These are phyloP conservation scores for Kalmusia sp. DNA, from an alignment of 2,329 filamentous ascomycete species.

Conservation along the genomic window DNA sequence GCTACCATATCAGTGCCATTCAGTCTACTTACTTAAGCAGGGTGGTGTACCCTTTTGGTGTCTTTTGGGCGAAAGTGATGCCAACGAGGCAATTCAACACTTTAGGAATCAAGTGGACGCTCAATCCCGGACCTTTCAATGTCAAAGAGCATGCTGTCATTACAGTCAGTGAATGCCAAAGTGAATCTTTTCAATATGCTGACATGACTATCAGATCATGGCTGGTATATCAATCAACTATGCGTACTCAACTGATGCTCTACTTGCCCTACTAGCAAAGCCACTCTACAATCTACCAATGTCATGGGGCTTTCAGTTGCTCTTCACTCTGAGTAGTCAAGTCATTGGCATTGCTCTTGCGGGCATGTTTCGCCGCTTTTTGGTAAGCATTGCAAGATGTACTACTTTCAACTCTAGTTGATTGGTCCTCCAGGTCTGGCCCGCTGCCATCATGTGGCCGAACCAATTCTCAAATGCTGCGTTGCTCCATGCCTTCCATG, in stretches of 20 bases:
- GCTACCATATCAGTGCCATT: too few relatives aligned
- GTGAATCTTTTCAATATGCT: not conserved
- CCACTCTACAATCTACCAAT: conserved; percentile 76
- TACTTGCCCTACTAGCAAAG: conserved; percentile 61
- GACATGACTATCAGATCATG: conserved; percentile 45
- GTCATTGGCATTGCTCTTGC: conserved; percentile 24
- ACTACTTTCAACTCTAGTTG: not conserved
- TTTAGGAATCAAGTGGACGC: conserved; percentile 61
- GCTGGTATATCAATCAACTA: conserved; percentile 68
- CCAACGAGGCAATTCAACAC: conserved; percentile 59
- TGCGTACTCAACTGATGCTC: conserved; percentile 77
- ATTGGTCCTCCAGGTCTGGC: conserved; percentile 54
- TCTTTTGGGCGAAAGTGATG: conserved; percentile 65
- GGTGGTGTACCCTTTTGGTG: conserved; percentile 68
- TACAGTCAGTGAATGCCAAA: conserved; percentile 23
- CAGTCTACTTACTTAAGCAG: not conserved
- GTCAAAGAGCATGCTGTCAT: conserved; percentile 75
- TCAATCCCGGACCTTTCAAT: conserved; percentile 75
- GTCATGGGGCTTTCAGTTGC: conserved; percentile 69
- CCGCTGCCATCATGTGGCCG: conserved; percentile 79
- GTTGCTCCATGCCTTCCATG: conserved; percentile 77
- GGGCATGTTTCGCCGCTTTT: conserved; percentile 33
- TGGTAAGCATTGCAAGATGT: conserved; percentile 16
- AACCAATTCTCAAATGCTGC: conserved; percentile 70
- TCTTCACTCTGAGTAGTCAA: conserved; percentile 72